Evolutionary conservation across 345 rosid genomes (phyloP), one percentile per base, ranked within the genome.

Genomic region (Salix brachista): DNA sequence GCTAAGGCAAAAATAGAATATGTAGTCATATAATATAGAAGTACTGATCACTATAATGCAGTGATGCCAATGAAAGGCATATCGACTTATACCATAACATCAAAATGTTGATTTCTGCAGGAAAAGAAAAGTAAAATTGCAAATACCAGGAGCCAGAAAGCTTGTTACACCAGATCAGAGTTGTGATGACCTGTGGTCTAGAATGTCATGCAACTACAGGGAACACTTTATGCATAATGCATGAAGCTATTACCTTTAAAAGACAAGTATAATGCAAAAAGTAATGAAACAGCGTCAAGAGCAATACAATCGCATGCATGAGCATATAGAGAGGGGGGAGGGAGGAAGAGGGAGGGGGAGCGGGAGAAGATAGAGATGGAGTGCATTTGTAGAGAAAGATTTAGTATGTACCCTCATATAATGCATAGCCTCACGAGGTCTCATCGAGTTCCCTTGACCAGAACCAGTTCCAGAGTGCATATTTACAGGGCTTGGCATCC

Each of bases 401-500:
- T 56, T 30, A 69, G 26, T 68, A 86, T 89, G 83, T 82, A 94
- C 99, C 87, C 91, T 89, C 86, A 86, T 87, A 85, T 88, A 77
- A 75, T 90, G 97, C 89, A 90, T 67, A 72, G 86, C 62, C 69
- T 94, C 98, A 50, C 89, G 96, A 69, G 98, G 85, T 83, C 97
- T 92, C 87, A 85, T 85, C 19, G 97, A 80, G 80, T 86, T 91
- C 78, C 94, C 96, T 83, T 88, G 94, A 79, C 89, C 85, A 82
- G 93, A 81, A 79, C 85, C 86, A 74, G 89, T 76, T 74, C 92
- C 96, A 66, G 93, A 71, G 80, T 92, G 94, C 86, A 89, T 81
- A 82, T 69, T 86, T 44, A 81, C 91, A 81, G 92, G 79, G 81
- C 80, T 88, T 82, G 92, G 86, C 84, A 91, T 83, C 81, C 96